Evolutionary conservation across 768 basidiomycete genomes (phyloP), one percentile per base, ranked within the genome.

Genomic region (Tremella yokohamensis): DNA sequence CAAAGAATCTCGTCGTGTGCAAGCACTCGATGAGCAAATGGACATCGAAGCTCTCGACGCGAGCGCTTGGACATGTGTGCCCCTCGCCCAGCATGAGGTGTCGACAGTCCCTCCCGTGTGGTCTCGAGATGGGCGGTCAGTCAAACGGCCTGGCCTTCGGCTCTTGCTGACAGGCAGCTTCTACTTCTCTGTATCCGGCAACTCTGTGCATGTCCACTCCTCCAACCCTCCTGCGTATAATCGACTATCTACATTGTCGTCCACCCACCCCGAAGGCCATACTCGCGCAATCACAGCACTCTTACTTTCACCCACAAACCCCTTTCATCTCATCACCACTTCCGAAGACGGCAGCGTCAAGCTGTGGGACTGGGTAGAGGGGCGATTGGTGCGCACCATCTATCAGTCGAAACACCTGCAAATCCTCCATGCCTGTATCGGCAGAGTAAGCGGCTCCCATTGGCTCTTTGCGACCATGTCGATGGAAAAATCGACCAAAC

Each of bases 351-450:
- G 92, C n/a, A 82, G 81, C 37, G 77, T 98, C 61, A 84, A 88
- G 73, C 78, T 96, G 22, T 99, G 96, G 96, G 91, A 98, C 78
- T 93, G 88, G 75, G 78, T 93, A 38, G 92, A 96, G 58, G 91
- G 86, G 4, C 79, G 81, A 8, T 78, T 96, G 11, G 79, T 97
- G 58, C 84, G 85, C 60, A 88, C 86, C 1, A 82, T 96, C 61
- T 81, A 84, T 56, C 69, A 90, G 44, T 81, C 81, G 25, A 83
- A 87, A 87, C 13, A 84, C 4, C 60, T 55, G 18, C 25, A 53
- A 2, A 60, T 76, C 16, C 40, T 60, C 20, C 67, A 73, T 20
- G 50, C 72, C 48, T 58, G 64, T 39, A 47, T 66, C n/a, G 75
- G 73, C 8, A 51, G 68, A 39, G 66, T 70, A 3, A 58, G 45